Evolutionary conservation across 208 protist genomes (phyloP), one percentile per base, ranked within the genome.

Genomic region (Trypanosoma lewisi): DNA sequence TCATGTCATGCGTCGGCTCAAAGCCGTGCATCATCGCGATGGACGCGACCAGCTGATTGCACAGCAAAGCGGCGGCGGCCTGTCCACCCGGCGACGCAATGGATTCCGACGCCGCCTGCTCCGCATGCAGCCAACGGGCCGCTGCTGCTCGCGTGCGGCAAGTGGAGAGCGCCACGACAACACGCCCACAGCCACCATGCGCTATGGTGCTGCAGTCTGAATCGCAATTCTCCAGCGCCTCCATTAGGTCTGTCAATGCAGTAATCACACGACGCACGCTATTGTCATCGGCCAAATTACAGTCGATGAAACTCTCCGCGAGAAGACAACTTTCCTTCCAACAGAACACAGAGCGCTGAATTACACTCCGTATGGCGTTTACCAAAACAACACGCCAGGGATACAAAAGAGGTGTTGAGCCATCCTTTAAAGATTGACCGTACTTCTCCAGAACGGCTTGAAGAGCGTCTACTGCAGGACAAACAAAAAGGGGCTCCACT

Each of bases 341-440:
- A 60, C 64, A 57, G 30, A 85, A 73, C 4, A 83, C 56, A 6
- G 80, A 82, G 42, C 79, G 78, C 62, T 84, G 70, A 50, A 90
- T 68, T 30, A 89, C 64, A 8, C 73, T 75, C 14, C 75, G 81
- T 16, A 85, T 51, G 7, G 65, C 74, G 28, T 77, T 80, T 8
- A 83, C 74, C 4, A 93, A 67, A 66, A 80, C 64, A 27, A 80
- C 80, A 55, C 80, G 80, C 77, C 76, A 85, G 28, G 67, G 64
- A 28, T 70, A 36, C 31, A 93, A 73, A 44, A 79, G 72, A 2
- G 80, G 66, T 19, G 62, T n/a, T 12, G 25, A 34, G 28, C 12
- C 17, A 45, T 37, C 41, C 9, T 17, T 48, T 28, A 47, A 19
- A 23, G 9, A 2, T 0, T 37, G 34, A 52, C 67, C 67, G 25